Base-by-base conservation (phyloP, 306 rosid genomes). In the Cicer chorassanicum region DNA sequence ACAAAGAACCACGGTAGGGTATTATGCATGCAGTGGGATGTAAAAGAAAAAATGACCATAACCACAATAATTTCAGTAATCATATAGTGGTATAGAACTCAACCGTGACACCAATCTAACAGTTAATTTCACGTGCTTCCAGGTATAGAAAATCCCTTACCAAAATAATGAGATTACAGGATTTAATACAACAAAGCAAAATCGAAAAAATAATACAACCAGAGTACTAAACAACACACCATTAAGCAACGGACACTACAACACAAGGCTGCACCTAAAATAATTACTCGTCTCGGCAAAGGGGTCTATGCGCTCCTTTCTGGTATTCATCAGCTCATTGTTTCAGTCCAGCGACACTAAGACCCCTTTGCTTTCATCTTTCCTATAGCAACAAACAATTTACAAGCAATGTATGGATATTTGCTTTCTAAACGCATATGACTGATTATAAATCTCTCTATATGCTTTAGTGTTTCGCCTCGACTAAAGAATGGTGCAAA, bases 341-440 rank as follows among this genome's bases (percentile, higher is more conserved):
- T 75, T 49, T 66, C 49, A 67, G 48, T 73, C 72, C 15, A 24
- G 9, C 36, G 5, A 50, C 15, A 16, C 8, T 29, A 29, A 29
- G 34, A 29, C 12, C 40, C 2, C 59, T 6, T 50, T 11, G 66
- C 75, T 80, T 34, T 46, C 66, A 69, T 53, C 48, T 82, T 61
- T 78, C 64, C 78, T 53, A 61, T 75, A 76, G 43, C 81, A 75
- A 57, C 69, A 72, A 72, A 68, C 78, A 81, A 72, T 84, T 76
- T 91, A 81, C 88, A 82, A 13, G 78, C 78, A 51, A 57, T 59
- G 70, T 15, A 68, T 74, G 50, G 38, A 79, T 73, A 74, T 53
- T 85, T 54, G 79, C 77, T 50, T 56, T 64, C 4, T 48, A 69
- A 45, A 71, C 42, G 2, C 48, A 48, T 34, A 59, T 66, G 77